Conservation (phyloP, 2,329 filamentous ascomycete genomes). For the Pyricularia sp. region DNA sequence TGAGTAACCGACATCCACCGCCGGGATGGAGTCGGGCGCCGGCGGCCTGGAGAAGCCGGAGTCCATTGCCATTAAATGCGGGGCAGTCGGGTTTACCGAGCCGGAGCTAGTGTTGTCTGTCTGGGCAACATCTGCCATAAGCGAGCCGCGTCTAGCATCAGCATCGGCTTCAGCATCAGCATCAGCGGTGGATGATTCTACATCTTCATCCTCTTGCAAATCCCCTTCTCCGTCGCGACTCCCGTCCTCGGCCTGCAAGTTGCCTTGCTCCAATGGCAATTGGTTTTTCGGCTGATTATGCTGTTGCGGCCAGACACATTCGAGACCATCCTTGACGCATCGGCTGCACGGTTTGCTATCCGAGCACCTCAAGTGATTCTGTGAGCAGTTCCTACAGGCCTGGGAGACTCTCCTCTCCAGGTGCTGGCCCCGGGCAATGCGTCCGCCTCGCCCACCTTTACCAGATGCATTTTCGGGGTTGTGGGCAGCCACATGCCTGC, state of each 20-base stretch:
- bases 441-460: background rate
- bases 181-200: background rate
- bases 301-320: conserved; percentile 1
- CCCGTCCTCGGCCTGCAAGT: background rate
- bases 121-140: background rate
- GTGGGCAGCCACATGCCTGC: conserved; percentile 1
- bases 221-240: background rate
- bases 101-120: background rate
- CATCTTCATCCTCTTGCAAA: background rate
- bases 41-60: background rate
- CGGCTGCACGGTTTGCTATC: conserved; percentile 1
- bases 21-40: background rate
- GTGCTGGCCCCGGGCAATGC: background rate
- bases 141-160: background rate
- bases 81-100: background rate
- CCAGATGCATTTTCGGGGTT: background rate
- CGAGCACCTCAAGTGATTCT: conserved; percentile 1
- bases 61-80: background rate
- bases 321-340: background rate
- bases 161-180: too few species aligned
- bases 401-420: background rate
- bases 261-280: background rate
- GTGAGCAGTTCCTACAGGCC: background rate
- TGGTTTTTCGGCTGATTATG: background rate
- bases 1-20: background rate